Conservation (phyloP, 495 filamentous ascomycete genomes). For the Lindgomyces ingoldianus region DNA sequence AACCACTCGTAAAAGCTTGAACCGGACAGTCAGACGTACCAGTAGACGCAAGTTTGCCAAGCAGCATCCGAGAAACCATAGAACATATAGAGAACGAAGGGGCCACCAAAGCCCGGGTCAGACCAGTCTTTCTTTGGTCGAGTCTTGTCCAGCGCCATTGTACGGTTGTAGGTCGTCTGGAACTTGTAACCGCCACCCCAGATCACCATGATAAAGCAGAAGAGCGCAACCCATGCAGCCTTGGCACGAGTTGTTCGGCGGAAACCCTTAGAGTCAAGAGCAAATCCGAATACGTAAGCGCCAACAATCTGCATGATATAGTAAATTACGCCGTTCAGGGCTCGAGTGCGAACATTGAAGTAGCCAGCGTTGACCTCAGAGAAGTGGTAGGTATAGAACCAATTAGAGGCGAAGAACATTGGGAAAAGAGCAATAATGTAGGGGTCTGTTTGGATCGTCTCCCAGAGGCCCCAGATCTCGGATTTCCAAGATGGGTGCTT, state of each 20-base stretch:
- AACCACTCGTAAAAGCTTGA: neutral
- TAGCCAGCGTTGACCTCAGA: slow-evolving; percentile 64
- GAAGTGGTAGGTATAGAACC: slow-evolving; percentile 56
- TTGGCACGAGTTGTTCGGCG: slow-evolving; percentile 76
- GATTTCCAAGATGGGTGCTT: slow-evolving; percentile 73
- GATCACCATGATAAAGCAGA: slow-evolving; percentile 74
- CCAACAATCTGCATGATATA: slow-evolving; percentile 87
- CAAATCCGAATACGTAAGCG: slow-evolving; percentile 73
- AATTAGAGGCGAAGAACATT: slow-evolving; percentile 50
- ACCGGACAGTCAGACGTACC: slow-evolving; percentile 56
- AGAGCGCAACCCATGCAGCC: slow-evolving; percentile 63
- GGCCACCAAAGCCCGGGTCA: slow-evolving; percentile 67
- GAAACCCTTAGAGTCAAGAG: slow-evolving; percentile 65
- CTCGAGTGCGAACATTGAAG: slow-evolving; percentile 79
- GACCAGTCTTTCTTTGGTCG: slow-evolving; percentile 63
- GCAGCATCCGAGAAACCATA: slow-evolving; percentile 89
- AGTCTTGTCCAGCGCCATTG: slow-evolving; percentile 39
- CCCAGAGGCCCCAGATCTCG: slow-evolving; percentile 75
- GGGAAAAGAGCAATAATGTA: slow-evolving; percentile 81
- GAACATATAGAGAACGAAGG: slow-evolving; percentile 90
- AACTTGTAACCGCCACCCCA: slow-evolving; percentile 90
- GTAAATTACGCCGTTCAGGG: slow-evolving; percentile 84
- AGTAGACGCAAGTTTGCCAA: slow-evolving; percentile 86
- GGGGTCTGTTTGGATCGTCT: slow-evolving; percentile 69
- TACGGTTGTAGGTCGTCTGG: slow-evolving; percentile 64